These are phyloP conservation scores for Firmiana major DNA, from an alignment of 345 rosid genomes.

Conservation along the genomic window DNA sequence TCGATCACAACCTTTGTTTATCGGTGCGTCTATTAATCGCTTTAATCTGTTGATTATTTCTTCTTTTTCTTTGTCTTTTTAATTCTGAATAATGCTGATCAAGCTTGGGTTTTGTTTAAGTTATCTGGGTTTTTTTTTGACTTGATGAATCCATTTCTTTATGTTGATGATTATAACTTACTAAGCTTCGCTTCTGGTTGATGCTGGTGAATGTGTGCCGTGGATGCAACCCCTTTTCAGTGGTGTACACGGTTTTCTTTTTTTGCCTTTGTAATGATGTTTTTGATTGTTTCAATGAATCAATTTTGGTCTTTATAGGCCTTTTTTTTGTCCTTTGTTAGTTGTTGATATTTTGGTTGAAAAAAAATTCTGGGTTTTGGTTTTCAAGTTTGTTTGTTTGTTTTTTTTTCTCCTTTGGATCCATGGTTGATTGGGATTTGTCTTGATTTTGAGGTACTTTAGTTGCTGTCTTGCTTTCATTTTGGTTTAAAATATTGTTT, in stretches of 20 bases:
- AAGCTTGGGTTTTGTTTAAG: constrained; percentile 13
- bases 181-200: constrained; percentile 23
- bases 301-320: background rate
- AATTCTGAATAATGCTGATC: background rate
- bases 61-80: background rate
- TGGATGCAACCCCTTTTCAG: constrained; percentile 31
- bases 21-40: constrained; percentile 28
- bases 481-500: background rate
- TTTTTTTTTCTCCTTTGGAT: constrained; percentile 16
- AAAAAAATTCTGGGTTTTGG: constrained; percentile 8
- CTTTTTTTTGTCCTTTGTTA: background rate
- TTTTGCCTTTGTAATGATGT: background rate
- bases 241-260: background rate
- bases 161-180: background rate
- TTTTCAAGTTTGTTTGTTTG: constrained; percentile 8
- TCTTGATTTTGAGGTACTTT: constrained; percentile 22
- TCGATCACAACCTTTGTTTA: constrained; percentile 19
- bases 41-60: background rate
- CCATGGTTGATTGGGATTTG: constrained; percentile 20
- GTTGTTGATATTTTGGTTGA: background rate
- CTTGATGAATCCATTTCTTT: background rate
- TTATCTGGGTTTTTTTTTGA: constrained; percentile 7
- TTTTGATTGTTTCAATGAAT: constrained; percentile 7
- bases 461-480: constrained; percentile 5
- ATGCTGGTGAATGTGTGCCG: constrained; percentile 39